Evolutionary conservation across 2,329 filamentous ascomycete genomes (phyloP).

Genomic region (Bipolaris oryzae): DNA sequence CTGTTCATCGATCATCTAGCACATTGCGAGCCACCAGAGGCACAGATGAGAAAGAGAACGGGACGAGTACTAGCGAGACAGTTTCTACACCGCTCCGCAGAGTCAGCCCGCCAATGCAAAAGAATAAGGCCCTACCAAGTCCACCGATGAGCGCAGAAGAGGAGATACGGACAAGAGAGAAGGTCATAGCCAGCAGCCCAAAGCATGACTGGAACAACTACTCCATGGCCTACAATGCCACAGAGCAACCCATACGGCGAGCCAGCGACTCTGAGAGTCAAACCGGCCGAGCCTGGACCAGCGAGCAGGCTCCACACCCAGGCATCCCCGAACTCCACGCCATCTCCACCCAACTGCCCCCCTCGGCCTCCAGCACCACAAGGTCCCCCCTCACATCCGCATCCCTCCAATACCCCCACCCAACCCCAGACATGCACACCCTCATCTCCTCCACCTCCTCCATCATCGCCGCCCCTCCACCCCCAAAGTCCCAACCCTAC

Average conservation of each 20-base stretch:
- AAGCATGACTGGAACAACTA: constrained; percentile 15
- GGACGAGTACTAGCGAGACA: constrained; percentile 4
- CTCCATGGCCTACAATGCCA: constrained; percentile 1
- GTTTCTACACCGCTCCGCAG: constrained; percentile 17
- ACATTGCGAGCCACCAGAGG: constrained; percentile 13
- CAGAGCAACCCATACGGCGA: constrained; percentile 7
- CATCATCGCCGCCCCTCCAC: background rate
- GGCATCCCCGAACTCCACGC: constrained; percentile 30
- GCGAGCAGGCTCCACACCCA: constrained; percentile 16
- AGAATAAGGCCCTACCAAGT: constrained; percentile 43
- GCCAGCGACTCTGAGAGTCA: constrained; percentile 21
- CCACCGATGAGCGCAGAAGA: constrained; percentile 29
- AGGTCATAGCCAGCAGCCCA: constrained; percentile 16
- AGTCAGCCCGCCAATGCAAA: constrained; percentile 31
- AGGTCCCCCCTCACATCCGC: constrained; percentile 41
- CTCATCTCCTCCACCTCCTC: background rate
- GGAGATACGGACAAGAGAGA: constrained; percentile 24
- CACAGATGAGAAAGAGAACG: constrained; percentile 26
- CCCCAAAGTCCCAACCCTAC: constrained; percentile 6
- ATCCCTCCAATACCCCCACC: constrained; percentile 14
- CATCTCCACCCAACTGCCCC: constrained; percentile 7
- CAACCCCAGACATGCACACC: constrained; percentile 13
- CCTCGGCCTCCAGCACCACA: constrained; percentile 40
- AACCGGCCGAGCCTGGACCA: constrained; percentile 14
- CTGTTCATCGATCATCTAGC: constrained; percentile 25